Percentiles rank a stretch among this genome's conserved stretches.
Conservation (phyloP, 306 rosid genomes). For the Mucuna pruriens region DNA sequence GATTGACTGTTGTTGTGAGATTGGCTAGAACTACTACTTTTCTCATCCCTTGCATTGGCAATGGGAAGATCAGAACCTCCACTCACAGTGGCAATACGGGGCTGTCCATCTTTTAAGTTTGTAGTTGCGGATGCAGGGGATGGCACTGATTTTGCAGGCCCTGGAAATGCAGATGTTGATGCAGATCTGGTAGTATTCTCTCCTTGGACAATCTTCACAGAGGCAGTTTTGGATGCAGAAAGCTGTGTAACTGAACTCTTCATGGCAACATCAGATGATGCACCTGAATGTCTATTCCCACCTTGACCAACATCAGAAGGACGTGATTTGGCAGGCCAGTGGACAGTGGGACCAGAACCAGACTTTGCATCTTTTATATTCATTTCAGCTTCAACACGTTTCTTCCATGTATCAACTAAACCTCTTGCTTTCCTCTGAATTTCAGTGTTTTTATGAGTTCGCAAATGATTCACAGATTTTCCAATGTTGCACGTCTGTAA, state of each 20-base stretch:
- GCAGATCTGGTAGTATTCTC: constrained; percentile 58
- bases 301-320: constrained; percentile 67
- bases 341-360: constrained; percentile 58
- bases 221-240: constrained; percentile 59
- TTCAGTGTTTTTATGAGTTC: constrained; percentile 73
- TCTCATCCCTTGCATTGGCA: constrained; percentile 79
- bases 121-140: constrained; percentile 47
- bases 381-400: constrained; percentile 93
- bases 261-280: constrained; percentile 63
- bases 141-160: constrained; percentile 45
- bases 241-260: constrained; percentile 65
- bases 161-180: constrained; percentile 59
- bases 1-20: constrained; percentile 81
- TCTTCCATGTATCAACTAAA: constrained; percentile 91
- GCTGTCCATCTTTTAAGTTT: constrained; percentile 52
- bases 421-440: constrained; percentile 83
- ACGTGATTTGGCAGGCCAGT: constrained; percentile 62
- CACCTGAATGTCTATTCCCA: constrained; percentile 61
- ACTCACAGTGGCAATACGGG: constrained; percentile 40
- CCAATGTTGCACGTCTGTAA: constrained; percentile 73
- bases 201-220: constrained; percentile 57
- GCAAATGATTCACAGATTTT: constrained; percentile 86
- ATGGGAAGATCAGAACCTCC: constrained; percentile 64
- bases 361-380: constrained; percentile 72
- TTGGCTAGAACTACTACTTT: constrained; percentile 88